Conservation (phyloP, 1,284 basidiomycete species). For the Puccinia coronata region DNA sequence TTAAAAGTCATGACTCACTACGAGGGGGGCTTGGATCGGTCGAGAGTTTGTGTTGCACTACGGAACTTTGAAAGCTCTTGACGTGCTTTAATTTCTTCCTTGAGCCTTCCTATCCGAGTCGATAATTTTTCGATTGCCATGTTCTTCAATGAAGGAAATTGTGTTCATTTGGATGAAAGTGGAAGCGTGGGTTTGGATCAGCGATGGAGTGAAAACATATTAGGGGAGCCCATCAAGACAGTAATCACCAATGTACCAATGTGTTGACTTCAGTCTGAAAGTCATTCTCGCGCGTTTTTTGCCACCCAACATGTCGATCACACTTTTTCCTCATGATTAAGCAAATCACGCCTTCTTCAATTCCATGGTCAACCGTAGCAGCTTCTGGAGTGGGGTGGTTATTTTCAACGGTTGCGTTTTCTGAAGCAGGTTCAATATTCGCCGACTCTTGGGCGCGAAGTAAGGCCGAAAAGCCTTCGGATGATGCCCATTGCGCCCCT, state of each 20-base stretch:
- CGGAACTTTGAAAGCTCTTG: constrained; percentile 12
- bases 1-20: not conserved
- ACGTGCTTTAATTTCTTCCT: constrained; percentile 17
- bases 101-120: not conserved
- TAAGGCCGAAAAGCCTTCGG: constrained; percentile 23
- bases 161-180: not conserved
- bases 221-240: not conserved
- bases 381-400: not conserved
- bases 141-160: not conserved
- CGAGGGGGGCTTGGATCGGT: not conserved
- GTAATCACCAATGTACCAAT: constrained; percentile 32
- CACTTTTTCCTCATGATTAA: constrained; percentile 48
- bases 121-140: constrained; percentile 7
- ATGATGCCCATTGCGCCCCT: constrained; percentile 45
- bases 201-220: not conserved
- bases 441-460: not conserved
- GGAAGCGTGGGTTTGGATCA: not conserved
- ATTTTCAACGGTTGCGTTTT: not conserved
- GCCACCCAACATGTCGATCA: constrained; percentile 47
- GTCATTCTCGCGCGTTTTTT: constrained; percentile 46
- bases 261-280: constrained; percentile 45
- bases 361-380: constrained; percentile 14
- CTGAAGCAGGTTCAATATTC: not conserved
- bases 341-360: constrained; percentile 46
- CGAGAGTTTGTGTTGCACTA: not conserved